Base-by-base conservation (phyloP, 345 rosid species). In the Brassica juncea region DNA sequence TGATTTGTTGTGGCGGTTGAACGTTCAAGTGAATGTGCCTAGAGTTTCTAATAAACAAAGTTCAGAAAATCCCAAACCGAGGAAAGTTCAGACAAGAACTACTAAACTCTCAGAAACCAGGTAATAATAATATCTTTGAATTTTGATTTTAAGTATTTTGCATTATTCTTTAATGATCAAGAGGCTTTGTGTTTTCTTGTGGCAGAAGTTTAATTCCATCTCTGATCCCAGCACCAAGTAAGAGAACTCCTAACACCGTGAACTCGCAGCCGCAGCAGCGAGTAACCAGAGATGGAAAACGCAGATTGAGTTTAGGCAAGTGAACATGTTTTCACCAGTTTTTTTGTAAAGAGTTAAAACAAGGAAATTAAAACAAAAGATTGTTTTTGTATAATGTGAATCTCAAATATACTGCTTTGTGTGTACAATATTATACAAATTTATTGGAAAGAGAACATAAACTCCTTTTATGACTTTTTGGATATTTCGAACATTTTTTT, bases 121-220 rank as follows among this genome's bases (percentile, higher is more conserved):
- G 94, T 89, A 86, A 84, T 30, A 47, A n/a, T 49, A 49, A 49
- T 12, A 44, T 31, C 10, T 44, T 2, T n/a, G n/a, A 9, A 10
- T 19, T 23, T 35, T 12, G 12, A 5, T 1, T 39, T 10, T 7
- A 16, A 68, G 34, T 16, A 5, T 35, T 32, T 30, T 65, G 68
- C 57, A 64, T 28, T 66, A 55, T 19, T 8, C 0, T 54, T 39
- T 12, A 47, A 34, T 35, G 55, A 54, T 1, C 5, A 3, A 5
- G 2, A 1, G 4, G 0, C 30, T 68, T 7, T 47, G 68, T 27
- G 52, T 63, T 73, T 37, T 64, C 2, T 72, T 68, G 71, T 8
- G 55, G 23, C 81, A 88, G 94, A 91, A 91, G 94, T 69, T 54
- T 85, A 37, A 87, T 90, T 63, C 99, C 98, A 42, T 86, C 96